Percentiles rank a stretch among this genome's conserved stretches.
Evolutionary conservation across 768 basidiomycete species (phyloP).

Genomic region (Saitozyma sp.): DNA sequence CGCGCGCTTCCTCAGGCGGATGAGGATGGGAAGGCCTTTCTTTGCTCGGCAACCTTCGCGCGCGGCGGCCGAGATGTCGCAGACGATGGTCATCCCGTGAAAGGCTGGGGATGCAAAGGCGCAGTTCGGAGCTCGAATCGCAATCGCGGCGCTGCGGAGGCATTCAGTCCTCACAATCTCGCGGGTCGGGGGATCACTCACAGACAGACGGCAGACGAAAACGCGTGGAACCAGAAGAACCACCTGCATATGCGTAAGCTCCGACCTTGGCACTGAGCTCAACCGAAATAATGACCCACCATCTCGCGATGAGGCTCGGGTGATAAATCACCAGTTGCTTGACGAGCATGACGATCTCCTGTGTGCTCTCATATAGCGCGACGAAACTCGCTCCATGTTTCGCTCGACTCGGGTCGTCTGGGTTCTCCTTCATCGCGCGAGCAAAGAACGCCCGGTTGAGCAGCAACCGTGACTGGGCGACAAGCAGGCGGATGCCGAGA

Average conservation of each 20-base stretch:
- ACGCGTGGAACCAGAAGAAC: slow-evolving; percentile 49
- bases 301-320: slow-evolving; percentile 45
- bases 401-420: slow-evolving; percentile 40
- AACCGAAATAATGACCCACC: slow-evolving; percentile 24
- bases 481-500: slow-evolving; percentile 42
- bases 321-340: slow-evolving; percentile 49
- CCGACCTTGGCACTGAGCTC: background rate
- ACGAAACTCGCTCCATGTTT: slow-evolving; percentile 39
- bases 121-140: slow-evolving; percentile 42
- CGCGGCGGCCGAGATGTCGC: slow-evolving; percentile 47
- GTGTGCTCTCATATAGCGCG: slow-evolving; percentile 45
- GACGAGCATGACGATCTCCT: slow-evolving; percentile 49
- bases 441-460: slow-evolving; percentile 48
- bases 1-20: slow-evolving; percentile 43
- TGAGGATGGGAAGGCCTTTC: slow-evolving; percentile 43
- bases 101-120: slow-evolving; percentile 48
- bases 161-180: slow-evolving; percentile 5
- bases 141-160: slow-evolving; percentile 37
- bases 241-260: slow-evolving; percentile 10
- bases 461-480: slow-evolving; percentile 45
- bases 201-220: slow-evolving; percentile 48
- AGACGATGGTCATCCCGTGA: slow-evolving; percentile 46
- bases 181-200: slow-evolving; percentile 17
- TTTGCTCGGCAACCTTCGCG: slow-evolving; percentile 47
- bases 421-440: slow-evolving; percentile 40